phyloP scores from a whole-genome alignment of 2,329 filamentous ascomycete species.

The Helotiales sp. region DNA sequence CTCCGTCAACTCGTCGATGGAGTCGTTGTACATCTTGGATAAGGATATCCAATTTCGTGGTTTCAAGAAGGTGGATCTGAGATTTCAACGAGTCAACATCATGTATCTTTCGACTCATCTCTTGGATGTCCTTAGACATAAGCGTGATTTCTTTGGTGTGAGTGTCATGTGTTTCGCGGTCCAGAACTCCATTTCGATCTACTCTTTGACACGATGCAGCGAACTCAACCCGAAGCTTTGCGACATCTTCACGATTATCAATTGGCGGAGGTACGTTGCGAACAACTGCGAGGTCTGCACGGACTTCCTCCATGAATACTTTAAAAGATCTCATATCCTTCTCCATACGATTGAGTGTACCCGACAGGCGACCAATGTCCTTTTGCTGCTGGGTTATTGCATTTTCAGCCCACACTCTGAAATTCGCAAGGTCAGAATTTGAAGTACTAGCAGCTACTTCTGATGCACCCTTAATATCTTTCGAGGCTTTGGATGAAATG shows the following conservation, averaged over 20 bases:
- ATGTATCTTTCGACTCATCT: conserved; percentile 22
- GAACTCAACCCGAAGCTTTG: conserved; percentile 10
- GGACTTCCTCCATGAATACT: conserved; percentile 33
- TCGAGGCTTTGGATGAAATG: neutral
- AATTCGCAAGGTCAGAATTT: conserved; percentile 16
- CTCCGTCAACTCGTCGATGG: conserved; percentile 22
- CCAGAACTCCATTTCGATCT: neutral
- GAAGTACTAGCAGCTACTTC: neutral
- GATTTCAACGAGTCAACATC: conserved; percentile 31
- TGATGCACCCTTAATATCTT: neutral
- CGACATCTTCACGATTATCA: neutral
- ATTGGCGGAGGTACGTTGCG: neutral
- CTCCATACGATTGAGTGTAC: conserved; percentile 29
- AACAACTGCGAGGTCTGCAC: conserved; percentile 21
- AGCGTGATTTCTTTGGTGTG: conserved; percentile 16
- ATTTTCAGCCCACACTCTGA: conserved; percentile 29
- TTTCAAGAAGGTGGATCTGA: too few relatives aligned
- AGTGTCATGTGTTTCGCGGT: neutral
- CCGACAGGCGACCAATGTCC: conserved; percentile 34
- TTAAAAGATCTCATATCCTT: conserved; percentile 31
- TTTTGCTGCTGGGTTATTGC: conserved; percentile 29
- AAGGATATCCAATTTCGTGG: conserved; percentile 23
- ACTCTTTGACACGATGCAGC: conserved; percentile 10
- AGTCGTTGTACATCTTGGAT: conserved; percentile 23
- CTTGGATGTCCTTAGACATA: conserved; percentile 22